phyloP scores from a whole-genome alignment of 1,284 basidiomycete genomes.

The Ustilago tritici region DNA sequence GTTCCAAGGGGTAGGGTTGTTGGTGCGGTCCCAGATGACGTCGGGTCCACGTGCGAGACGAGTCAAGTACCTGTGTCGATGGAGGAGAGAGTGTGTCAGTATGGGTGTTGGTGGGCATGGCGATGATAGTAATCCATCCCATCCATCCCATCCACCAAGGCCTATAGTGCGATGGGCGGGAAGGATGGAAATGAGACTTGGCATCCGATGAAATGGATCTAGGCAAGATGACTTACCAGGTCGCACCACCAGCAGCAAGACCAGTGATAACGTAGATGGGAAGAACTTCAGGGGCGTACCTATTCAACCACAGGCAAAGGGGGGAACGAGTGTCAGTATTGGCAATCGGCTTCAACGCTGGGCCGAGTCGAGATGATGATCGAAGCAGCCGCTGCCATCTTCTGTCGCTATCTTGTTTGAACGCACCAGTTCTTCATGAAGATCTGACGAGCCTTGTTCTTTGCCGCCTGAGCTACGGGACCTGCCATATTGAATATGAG shows the following conservation, averaged over 20 bases:
- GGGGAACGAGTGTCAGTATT: background rate
- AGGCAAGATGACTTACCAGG: conserved; percentile 51
- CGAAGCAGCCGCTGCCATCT: too few species aligned
- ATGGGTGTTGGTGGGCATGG: too few species aligned
- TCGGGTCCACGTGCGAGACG: conserved; percentile 64
- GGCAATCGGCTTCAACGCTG: too few species aligned
- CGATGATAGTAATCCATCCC: too few species aligned
- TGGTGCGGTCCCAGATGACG: conserved; percentile 68
- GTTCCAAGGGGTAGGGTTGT: conserved; percentile 68
- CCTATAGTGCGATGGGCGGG: too few species aligned
- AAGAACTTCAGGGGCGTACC: conserved; percentile 58
- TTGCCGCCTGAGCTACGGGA: conserved; percentile 51
- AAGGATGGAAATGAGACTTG: too few species aligned
- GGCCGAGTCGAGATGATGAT: too few species aligned
- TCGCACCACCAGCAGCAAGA: conserved; percentile 60
- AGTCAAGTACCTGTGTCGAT: conserved; percentile 51
- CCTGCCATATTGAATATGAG: conserved; percentile 35
- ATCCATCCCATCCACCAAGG: too few species aligned
- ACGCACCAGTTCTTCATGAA: conserved; percentile 65
- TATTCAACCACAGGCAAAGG: conserved; percentile 7
- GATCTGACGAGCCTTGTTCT: conserved; percentile 56
- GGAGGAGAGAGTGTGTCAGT: too few species aligned
- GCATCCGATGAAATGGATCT: background rate
- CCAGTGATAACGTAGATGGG: conserved; percentile 65
- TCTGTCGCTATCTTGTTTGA: background rate